Conservation (phyloP, 352 stramenopile species). For the Phytophthora megakarya region DNA sequence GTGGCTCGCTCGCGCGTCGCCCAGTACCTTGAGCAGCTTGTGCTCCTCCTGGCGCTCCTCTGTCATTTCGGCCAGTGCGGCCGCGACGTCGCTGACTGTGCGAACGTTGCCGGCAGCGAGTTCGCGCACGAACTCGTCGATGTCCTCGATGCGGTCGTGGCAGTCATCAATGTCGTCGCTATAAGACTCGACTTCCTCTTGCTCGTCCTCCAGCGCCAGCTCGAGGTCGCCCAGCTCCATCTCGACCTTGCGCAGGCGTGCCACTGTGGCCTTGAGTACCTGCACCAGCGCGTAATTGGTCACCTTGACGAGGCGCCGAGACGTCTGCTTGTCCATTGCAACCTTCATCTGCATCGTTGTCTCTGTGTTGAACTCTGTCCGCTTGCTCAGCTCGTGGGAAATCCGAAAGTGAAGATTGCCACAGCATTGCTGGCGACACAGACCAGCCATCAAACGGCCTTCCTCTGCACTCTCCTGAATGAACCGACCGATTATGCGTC, state of each 20-base stretch:
- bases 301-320: constrained; percentile 41
- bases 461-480: constrained; percentile 21
- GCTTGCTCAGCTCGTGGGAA: constrained; percentile 10
- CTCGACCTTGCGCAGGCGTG: constrained; percentile 39
- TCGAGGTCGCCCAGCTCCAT: constrained; percentile 39
- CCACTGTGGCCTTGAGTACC: constrained; percentile 43
- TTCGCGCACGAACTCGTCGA: constrained; percentile 49
- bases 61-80: constrained; percentile 38
- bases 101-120: constrained; percentile 36
- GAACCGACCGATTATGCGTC: constrained; percentile 19
- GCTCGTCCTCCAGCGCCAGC: constrained; percentile 43
- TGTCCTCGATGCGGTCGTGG: constrained; percentile 47
- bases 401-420: constrained; percentile 30
- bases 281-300: constrained; percentile 51
- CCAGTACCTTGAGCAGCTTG: constrained; percentile 43
- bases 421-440: constrained; percentile 7
- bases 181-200: constrained; percentile 48
- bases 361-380: constrained; percentile 14
- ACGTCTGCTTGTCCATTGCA: constrained; percentile 40
- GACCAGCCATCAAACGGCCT: constrained; percentile 7
- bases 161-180: constrained; percentile 52
- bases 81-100: constrained; percentile 38
- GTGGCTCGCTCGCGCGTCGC: constrained; percentile 37
- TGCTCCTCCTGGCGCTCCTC: constrained; percentile 50
- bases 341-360: constrained; percentile 32